Base-by-base conservation (phyloP, 179 eudicot genomes). In the Drosera spatulata region DNA sequence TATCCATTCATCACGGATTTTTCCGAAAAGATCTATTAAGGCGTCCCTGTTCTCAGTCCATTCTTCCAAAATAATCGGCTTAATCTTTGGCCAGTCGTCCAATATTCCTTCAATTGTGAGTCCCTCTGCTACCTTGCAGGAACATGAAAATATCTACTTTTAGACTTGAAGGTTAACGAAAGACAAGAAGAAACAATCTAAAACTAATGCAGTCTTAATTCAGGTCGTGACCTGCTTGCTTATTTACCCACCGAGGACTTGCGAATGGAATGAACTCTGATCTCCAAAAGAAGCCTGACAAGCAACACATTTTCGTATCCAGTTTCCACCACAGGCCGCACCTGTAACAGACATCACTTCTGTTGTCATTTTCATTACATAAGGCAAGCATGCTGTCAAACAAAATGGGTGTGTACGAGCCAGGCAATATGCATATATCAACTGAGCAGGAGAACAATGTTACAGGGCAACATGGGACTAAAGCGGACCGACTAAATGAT, bases 241-340 rank as follows among this genome's bases (percentile, higher is more conserved):
- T 14, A 10, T 12, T 58, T 73, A 88, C 96, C 71, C 75, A 88
- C 97, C 67, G 84, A 75, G 56, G 95, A 85, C 72, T 78, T 85
- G 64, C 91, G 85, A 57, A 88, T 58, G 61, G 88, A 76, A 58
- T 96, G 84, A 51, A 79, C 61, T 69, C 69, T 80, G 58, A 63
- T 82, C 80, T 91, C 97, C 75, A 91, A 58, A 52, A 91, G 79
- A 91, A 91, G 70, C 76, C 97, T 81, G 67, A 85, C 97, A 71
- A 91, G 97, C 67, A 91, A 72, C 13, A 91, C 5, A 71, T 91
- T 91, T 70, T 91, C 97, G 61, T 91, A 91, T 68, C 97, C 97
- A 59, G 97, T 91, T 82, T 91, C 97, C 45, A 91, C 97, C 13
- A 91, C 97, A 55, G 97, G 97, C 22, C 96, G 76, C 71, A 91